A percentile compares a stretch with the other conserved stretches of the same genome.
phyloP scores from a whole-genome alignment of 345 rosid species.

The Populus deltoides region DNA sequence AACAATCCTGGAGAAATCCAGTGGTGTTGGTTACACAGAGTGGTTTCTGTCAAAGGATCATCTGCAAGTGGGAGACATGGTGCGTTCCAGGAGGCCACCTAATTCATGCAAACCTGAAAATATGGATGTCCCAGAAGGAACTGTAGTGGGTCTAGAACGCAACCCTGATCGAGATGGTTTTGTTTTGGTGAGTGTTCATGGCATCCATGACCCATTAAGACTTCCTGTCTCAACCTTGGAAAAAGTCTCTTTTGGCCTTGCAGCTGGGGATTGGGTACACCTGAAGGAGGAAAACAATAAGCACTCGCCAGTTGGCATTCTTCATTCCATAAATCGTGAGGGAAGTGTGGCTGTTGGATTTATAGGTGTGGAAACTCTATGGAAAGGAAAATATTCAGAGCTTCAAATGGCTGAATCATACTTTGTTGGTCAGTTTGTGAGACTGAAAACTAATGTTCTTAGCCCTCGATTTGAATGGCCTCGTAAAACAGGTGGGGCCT shows the following conservation, averaged over 20 bases:
- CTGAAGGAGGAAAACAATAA: constrained; percentile 65
- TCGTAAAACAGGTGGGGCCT: constrained; percentile 47
- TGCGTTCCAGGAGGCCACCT: constrained; percentile 80
- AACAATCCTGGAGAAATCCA: constrained; percentile 35
- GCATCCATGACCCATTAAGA: constrained; percentile 83
- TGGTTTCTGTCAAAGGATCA: constrained; percentile 83
- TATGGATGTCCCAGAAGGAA: constrained; percentile 86
- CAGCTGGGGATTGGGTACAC: constrained; percentile 91
- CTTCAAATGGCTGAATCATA: constrained; percentile 83
- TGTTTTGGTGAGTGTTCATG: constrained; percentile 77
- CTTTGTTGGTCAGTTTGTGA: constrained; percentile 72
- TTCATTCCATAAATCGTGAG: constrained; percentile 67
- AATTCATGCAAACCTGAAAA: constrained; percentile 54
- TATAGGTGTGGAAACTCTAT: constrained; percentile 66
- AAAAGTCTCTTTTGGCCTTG: constrained; percentile 67
- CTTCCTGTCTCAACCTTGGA: constrained; percentile 65
- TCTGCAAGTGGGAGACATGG: constrained; percentile 67
- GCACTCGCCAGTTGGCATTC: constrained; percentile 77
- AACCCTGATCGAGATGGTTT: constrained; percentile 53
- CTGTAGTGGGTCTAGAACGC: constrained; percentile 67
- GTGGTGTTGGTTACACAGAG: constrained; percentile 52
- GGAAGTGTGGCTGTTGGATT: constrained; percentile 72
- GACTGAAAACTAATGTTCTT: constrained; percentile 55
- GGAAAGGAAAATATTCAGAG: constrained; percentile 73
- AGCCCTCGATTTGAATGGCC: constrained; percentile 90